Evolutionary conservation across 805 yeast genomes (phyloP).

Genomic region (Lipomyces japonicus): DNA sequence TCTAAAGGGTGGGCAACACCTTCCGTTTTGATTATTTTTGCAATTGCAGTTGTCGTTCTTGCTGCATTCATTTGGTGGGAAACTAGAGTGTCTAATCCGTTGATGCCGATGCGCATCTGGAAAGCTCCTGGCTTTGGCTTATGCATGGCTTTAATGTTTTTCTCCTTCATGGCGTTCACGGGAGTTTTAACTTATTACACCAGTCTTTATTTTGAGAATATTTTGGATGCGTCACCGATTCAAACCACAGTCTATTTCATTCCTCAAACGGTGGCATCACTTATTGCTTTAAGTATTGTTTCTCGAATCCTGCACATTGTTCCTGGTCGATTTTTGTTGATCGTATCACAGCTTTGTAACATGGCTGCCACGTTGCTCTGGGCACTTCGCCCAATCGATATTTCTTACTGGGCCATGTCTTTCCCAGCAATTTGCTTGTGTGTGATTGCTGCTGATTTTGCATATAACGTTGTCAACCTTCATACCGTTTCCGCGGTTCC

Average conservation of each 20-base stretch:
- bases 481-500: slow-evolving; percentile 44
- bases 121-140: slow-evolving; percentile 41
- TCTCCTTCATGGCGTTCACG: slow-evolving; percentile 45
- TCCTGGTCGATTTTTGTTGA: slow-evolving; percentile 42
- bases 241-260: slow-evolving; percentile 45
- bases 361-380: slow-evolving; percentile 42
- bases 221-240: slow-evolving; percentile 41
- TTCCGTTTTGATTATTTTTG: slow-evolving; percentile 44
- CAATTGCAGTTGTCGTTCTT: slow-evolving; percentile 40
- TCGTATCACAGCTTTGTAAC: slow-evolving; percentile 40
- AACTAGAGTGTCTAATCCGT: slow-evolving; percentile 43
- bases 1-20: slow-evolving; percentile 46
- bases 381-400: slow-evolving; percentile 40
- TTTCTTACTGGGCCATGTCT: slow-evolving; percentile 46
- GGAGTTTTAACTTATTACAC: slow-evolving; percentile 44
- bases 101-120: slow-evolving; percentile 49
- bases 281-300: slow-evolving; percentile 42
- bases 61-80: slow-evolving; percentile 41
- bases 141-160: slow-evolving; percentile 40
- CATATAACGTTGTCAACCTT: slow-evolving; percentile 47
- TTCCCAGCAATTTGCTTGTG: slow-evolving; percentile 44
- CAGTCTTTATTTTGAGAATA: slow-evolving; percentile 44
- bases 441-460: slow-evolving; percentile 48
- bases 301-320: slow-evolving; percentile 48
- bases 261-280: slow-evolving; percentile 46